Evolutionary conservation across 257 asterid genomes (phyloP).

Genomic region (Rubia yunnanensis): DNA sequence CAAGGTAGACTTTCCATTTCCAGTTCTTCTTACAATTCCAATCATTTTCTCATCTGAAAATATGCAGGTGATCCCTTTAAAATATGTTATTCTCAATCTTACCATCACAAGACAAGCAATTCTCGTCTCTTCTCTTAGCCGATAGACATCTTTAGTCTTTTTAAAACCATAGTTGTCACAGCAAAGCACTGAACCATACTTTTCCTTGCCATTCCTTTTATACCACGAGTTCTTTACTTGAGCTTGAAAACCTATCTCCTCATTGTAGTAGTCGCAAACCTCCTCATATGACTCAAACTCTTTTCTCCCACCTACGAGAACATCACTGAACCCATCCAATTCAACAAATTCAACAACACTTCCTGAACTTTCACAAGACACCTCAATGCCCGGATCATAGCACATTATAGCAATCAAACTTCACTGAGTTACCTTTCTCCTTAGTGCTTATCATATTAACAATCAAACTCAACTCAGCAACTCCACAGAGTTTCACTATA

Average conservation of each 20-base stretch:
- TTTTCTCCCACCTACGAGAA: constrained; percentile 26
- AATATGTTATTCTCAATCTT: constrained; percentile 60
- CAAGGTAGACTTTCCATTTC: too few species aligned
- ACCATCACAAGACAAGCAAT: constrained; percentile 83
- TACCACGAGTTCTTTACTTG: constrained; percentile 88
- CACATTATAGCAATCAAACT: too few species aligned
- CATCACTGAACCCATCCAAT: constrained; percentile 23
- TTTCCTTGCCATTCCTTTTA: constrained; percentile 81
- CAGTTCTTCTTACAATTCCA: too few species aligned
- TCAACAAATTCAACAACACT: too few species aligned
- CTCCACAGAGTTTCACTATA: too few species aligned
- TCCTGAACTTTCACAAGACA: too few species aligned
- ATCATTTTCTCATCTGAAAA: too few species aligned
- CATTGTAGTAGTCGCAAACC: constrained; percentile 66
- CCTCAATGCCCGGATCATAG: too few species aligned
- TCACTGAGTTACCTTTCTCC: too few species aligned
- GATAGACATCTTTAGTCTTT: constrained; percentile 59
- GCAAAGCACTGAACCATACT: constrained; percentile 84
- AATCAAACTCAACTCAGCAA: too few species aligned
- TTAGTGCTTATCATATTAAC: too few species aligned
- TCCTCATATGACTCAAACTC: constrained; percentile 77
- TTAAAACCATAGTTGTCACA: constrained; percentile 88
- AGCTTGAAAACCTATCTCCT: constrained; percentile 69
- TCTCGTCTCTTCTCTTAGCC: constrained; percentile 73
- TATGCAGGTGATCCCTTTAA: too few species aligned